These are phyloP conservation scores for Voacanga thouarsii DNA, from an alignment of 257 asterid species.

Conservation along the genomic window DNA sequence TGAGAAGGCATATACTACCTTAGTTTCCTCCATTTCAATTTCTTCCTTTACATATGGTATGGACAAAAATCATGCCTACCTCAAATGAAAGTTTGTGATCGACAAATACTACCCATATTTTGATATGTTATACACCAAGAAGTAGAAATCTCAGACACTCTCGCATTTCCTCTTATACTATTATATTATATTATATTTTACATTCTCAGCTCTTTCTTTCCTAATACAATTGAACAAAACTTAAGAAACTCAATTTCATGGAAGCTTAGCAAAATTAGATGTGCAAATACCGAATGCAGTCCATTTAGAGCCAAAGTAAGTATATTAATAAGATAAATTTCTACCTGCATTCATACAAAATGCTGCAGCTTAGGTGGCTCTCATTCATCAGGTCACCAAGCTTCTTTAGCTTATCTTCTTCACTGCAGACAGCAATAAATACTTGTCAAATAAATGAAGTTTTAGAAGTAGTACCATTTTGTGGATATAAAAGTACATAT, in stretches of 20 bases:
- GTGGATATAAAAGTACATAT: background rate
- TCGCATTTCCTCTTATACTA: background rate
- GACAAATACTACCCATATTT: too few relatives aligned
- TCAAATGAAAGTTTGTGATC: background rate
- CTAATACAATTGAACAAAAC: background rate
- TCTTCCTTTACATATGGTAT: background rate
- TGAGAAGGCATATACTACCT: background rate
- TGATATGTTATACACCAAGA: background rate
- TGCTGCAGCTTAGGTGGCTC: slow-evolving; percentile 92
- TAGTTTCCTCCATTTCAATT: background rate
- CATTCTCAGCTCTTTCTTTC: too few relatives aligned
- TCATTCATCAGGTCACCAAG: slow-evolving; percentile 94
- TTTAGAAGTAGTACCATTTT: background rate
- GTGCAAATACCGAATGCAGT: background rate
- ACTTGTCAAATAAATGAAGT: background rate
- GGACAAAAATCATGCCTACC: too few relatives aligned
- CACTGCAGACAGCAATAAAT: slow-evolving; percentile 40
- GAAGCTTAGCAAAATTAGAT: background rate
- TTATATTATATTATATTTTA: too few relatives aligned
- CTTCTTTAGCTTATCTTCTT: slow-evolving; percentile 73
- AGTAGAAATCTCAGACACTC: background rate
- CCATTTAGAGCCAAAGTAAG: background rate
- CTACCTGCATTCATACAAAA: slow-evolving; percentile 95
- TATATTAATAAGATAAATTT: background rate
- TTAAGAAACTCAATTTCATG: background rate